Evolutionary conservation across 805 yeast species (phyloP).

Genomic region (Yamadazyma sp.): DNA sequence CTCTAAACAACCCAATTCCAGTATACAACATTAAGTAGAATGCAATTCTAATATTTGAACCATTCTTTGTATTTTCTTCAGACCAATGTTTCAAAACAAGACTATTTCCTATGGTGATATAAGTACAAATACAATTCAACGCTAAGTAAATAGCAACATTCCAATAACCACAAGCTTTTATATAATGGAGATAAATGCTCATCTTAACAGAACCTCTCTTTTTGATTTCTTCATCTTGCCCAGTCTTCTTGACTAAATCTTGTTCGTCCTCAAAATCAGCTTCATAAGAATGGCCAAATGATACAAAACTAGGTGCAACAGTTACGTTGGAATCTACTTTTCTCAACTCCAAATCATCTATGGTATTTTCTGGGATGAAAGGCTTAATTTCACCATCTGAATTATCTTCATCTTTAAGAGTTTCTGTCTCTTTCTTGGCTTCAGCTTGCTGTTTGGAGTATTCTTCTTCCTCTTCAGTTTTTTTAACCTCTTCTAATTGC

Average conservation of each 20-base stretch:
- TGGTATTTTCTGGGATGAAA: constrained; percentile 7
- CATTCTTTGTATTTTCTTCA: constrained; percentile 23
- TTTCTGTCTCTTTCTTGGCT: constrained; percentile 7
- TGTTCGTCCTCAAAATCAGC: constrained; percentile 23
- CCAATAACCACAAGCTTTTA: constrained; percentile 30
- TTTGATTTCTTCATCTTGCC: constrained; percentile 25
- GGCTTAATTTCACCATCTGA: constrained; percentile 12
- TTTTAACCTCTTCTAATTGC: constrained; percentile 18
- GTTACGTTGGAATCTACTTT: constrained; percentile 10
- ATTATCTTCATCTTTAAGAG: constrained; percentile 12
- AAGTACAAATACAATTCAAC: constrained; percentile 19
- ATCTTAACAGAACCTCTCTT: constrained; percentile 29
- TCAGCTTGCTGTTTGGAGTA: constrained; percentile 17
- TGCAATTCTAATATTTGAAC: constrained; percentile 22
- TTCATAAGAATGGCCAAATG: constrained; percentile 31
- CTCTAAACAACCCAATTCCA: constrained; percentile 25
- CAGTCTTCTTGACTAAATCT: constrained; percentile 14
- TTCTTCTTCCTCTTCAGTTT: constrained; percentile 11
- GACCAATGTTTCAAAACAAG: constrained; percentile 36
- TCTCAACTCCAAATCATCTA: constrained; percentile 14
- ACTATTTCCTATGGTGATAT: constrained; percentile 21
- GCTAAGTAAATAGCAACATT: constrained; percentile 23
- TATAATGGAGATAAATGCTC: constrained; percentile 25
- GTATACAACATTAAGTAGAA: constrained; percentile 26
- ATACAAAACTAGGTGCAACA: constrained; percentile 28